phyloP scores from a whole-genome alignment of 2,329 filamentous ascomycete genomes.

The Westerdykella sp. region DNA sequence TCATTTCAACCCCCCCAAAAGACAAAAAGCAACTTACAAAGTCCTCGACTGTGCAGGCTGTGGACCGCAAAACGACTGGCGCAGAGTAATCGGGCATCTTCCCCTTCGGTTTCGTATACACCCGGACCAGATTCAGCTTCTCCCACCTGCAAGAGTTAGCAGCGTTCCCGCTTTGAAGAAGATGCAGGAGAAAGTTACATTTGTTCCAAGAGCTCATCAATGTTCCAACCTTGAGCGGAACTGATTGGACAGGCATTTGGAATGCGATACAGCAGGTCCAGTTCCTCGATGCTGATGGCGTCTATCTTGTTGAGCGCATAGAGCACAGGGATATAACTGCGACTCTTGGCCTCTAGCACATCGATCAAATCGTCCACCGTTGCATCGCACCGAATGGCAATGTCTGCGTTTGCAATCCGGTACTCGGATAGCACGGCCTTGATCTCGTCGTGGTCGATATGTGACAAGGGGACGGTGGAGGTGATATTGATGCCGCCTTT shows the following conservation, averaged over 20 bases:
- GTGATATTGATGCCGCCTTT: slow-evolving; percentile 96
- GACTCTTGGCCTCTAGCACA: slow-evolving; percentile 84
- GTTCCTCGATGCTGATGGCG: slow-evolving; percentile 92
- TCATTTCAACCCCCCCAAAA: slow-evolving; percentile 3
- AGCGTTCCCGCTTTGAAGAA: not conserved
- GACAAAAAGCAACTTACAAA: slow-evolving; percentile 62
- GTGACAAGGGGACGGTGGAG: slow-evolving; percentile 82
- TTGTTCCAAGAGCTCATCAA: slow-evolving; percentile 91
- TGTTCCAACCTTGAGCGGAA: slow-evolving; percentile 90
- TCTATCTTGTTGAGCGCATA: slow-evolving; percentile 99
- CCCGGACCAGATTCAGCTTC: slow-evolving; percentile 80
- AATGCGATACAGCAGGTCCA: slow-evolving; percentile 92
- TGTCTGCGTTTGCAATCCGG: slow-evolving; percentile 91
- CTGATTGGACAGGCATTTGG: slow-evolving; percentile 96
- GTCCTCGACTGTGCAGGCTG: slow-evolving; percentile 85
- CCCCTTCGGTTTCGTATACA: slow-evolving; percentile 98
- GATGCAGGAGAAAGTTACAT: slow-evolving; percentile 51
- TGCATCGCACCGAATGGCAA: slow-evolving; percentile 94
- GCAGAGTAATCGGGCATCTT: slow-evolving; percentile 85
- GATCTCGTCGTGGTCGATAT: slow-evolving; percentile 95
- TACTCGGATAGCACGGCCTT: slow-evolving; percentile 98
- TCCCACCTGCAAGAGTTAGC: slow-evolving; percentile 56
- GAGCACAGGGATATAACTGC: slow-evolving; percentile 97
- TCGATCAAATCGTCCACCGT: slow-evolving; percentile 97
- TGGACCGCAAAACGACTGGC: slow-evolving; percentile 81